Evolutionary conservation across 257 asterid species (phyloP).

Genomic region (Plectranthus barbatus): DNA sequence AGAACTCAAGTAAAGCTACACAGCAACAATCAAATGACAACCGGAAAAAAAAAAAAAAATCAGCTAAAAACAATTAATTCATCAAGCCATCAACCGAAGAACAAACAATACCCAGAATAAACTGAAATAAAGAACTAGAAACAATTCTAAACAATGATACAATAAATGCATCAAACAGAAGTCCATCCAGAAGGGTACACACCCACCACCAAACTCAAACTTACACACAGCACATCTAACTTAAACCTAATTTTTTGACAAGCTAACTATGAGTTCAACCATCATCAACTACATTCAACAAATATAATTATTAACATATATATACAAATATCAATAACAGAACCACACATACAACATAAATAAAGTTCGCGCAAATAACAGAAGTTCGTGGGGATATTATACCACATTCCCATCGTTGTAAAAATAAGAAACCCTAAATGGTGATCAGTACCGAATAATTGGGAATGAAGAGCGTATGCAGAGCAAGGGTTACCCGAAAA

Average conservation of each 20-base stretch:
- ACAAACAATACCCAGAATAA: neutral
- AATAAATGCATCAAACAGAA: neutral
- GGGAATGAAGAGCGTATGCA: too few relatives aligned
- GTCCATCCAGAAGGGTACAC: neutral
- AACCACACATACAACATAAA: too few relatives aligned
- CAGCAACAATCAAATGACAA: neutral
- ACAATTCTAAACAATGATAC: neutral
- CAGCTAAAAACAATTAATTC: conserved; percentile 3
- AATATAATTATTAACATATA: too few relatives aligned
- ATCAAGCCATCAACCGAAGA: neutral
- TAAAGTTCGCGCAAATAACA: too few relatives aligned
- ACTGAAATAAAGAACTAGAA: neutral
- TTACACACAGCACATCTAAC: neutral
- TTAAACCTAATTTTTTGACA: neutral
- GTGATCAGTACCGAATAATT: too few relatives aligned
- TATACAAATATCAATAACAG: too few relatives aligned
- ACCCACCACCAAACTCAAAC: neutral
- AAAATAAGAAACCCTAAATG: too few relatives aligned
- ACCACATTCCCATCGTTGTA: too few relatives aligned
- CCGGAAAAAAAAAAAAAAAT: neutral
- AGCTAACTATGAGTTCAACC: conserved; percentile 7
- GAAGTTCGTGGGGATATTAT: too few relatives aligned
- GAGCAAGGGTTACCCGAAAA: too few relatives aligned
- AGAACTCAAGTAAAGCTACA: neutral
- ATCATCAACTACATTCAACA: neutral